phyloP scores from a whole-genome alignment of 306 rosid species.

The Lathyrus sativus region DNA sequence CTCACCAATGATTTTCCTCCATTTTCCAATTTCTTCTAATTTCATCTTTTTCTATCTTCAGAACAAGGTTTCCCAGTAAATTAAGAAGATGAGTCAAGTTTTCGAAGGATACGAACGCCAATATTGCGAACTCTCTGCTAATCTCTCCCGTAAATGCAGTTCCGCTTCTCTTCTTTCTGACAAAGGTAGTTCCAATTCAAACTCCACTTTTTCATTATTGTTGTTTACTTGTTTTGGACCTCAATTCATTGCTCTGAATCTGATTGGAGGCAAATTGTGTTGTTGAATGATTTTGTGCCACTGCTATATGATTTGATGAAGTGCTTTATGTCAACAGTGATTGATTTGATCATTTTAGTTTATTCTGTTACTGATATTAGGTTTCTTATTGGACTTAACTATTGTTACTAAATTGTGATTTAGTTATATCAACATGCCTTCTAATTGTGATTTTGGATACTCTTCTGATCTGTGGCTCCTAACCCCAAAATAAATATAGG shows the following conservation, averaged over 20 bases:
- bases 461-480: no score
- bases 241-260: neutral
- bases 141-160: constrained; percentile 77
- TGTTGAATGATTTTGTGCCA: constrained; percentile 1
- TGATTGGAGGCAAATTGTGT: neutral
- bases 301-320: constrained; percentile 6
- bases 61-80: neutral
- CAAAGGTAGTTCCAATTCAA: constrained; percentile 37
- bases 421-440: neutral
- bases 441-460: neutral
- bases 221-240: constrained; percentile 8
- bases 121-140: constrained; percentile 88
- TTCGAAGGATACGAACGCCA: constrained; percentile 94
- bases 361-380: constrained; percentile 6
- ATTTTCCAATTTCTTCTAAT: neutral
- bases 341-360: constrained; percentile 7
- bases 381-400: neutral
- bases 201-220: constrained; percentile 14
- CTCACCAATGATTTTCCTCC: neutral
- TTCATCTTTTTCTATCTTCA: no score
- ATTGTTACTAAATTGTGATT: constrained; percentile 1
- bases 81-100: constrained; percentile 64
- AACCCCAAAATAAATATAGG: no score
- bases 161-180: constrained; percentile 58
- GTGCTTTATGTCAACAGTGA: neutral